phyloP scores from a whole-genome alignment of 306 rosid genomes.

The Vicia faba region DNA sequence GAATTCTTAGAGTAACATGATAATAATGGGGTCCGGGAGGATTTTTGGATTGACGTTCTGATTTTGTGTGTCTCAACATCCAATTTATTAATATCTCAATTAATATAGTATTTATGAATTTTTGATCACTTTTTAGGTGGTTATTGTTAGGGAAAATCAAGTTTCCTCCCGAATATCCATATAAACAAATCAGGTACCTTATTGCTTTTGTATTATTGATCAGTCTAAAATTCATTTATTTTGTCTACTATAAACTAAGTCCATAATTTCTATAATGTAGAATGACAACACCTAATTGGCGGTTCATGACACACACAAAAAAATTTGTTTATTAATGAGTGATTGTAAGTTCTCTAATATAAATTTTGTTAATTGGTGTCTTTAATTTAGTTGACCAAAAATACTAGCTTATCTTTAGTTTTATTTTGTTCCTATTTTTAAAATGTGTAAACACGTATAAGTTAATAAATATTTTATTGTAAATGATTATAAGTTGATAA shows the following conservation, averaged over 20 bases:
- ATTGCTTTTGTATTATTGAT: conserved; percentile 16
- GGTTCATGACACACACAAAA: conserved; percentile 88
- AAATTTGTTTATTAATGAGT: conserved; percentile 92
- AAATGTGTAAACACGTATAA: too few species aligned
- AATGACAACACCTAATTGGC: conserved; percentile 94
- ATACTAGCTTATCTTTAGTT: too few species aligned
- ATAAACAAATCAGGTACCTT: conserved; percentile 82
- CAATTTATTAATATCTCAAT: conserved; percentile 9
- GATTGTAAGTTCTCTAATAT: conserved; percentile 74
- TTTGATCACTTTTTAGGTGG: conserved; percentile 57
- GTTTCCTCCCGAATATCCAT: conserved; percentile 88
- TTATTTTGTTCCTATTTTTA: too few species aligned
- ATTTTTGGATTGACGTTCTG: too few species aligned
- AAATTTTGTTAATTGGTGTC: too few species aligned
- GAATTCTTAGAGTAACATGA: too few species aligned
- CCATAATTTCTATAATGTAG: too few species aligned
- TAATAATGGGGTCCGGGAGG: too few species aligned
- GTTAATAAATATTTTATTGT: too few species aligned
- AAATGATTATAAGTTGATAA: too few species aligned
- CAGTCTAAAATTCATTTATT: conserved; percentile 11
- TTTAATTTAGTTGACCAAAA: too few species aligned
- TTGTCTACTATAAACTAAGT: conserved; percentile 10
- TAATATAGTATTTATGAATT: conserved; percentile 9
- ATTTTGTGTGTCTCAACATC: conserved; percentile 13
- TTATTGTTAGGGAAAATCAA: conserved; percentile 91